A percentile compares a stretch with the other conserved stretches of the same genome.
These are phyloP conservation scores for Agrostemma githago DNA, from an alignment of 148 eudicot genomes.

Conservation along the genomic window DNA sequence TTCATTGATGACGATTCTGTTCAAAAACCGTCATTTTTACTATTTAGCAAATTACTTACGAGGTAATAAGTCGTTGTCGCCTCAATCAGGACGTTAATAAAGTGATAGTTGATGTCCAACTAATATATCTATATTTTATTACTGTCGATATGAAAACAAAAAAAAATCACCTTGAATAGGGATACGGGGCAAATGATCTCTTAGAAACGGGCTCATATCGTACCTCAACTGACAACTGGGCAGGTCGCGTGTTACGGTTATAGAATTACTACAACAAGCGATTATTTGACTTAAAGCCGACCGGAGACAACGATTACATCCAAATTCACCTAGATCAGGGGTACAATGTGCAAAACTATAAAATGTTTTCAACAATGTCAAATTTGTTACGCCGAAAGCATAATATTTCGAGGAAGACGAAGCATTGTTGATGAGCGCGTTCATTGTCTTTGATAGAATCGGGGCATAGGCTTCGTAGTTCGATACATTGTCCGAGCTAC, in stretches of 20 bases:
- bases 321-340: background rate
- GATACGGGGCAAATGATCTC: background rate
- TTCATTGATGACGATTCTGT: background rate
- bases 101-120: no score
- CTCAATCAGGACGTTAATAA: no score
- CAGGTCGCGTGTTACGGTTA: background rate
- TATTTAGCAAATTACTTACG: no score
- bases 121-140: no score
- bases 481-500: constrained; percentile 6
- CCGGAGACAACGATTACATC: constrained; percentile 2
- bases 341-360: constrained; percentile 18
- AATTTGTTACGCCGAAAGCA: background rate
- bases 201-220: background rate
- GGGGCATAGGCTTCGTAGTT: background rate
- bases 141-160: no score
- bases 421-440: background rate
- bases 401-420: background rate
- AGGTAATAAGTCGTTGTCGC: no score
- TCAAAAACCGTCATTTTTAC: no score
- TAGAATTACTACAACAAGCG: background rate
- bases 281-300: background rate
- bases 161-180: no score
- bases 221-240: constrained; percentile 18
- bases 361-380: background rate
- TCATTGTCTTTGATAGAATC: background rate